Base-by-base conservation (phyloP, 106 monocot species). In the Dioscorea dumetorum region DNA sequence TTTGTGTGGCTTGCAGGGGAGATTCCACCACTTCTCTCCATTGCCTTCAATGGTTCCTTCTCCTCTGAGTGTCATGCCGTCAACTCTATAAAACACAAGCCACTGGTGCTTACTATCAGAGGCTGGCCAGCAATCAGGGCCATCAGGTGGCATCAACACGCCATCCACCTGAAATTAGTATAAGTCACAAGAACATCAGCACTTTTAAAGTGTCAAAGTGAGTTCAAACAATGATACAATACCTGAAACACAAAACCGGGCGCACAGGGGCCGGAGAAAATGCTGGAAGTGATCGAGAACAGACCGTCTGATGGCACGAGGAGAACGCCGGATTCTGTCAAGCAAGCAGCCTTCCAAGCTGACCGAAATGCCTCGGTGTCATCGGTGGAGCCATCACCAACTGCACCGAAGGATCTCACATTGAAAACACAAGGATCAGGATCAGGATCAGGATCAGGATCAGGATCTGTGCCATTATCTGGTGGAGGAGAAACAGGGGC, bases 1-100 rank as follows among this genome's bases (percentile, higher is more conserved):
- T 65, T 73, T 90, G 83, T 99, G 97, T 59, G 97, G 97, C 52
- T 99, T 99, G 74, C 95, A 95, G 62, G 91, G 90, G 70, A 95
- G 91, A 53, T 82, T 69, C 95, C 97, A 99, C 97, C 97, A 99
- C 0, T 83, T 77, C 61, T 99, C 84, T 8, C 99, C 99, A 52
- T 93, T 92, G 34, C 99, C 99, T 77, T 90, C 87, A 11, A 99
- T 85, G 0, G 81, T 93, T 17, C 99, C 99, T 24, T 22, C 60
- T 0, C 99, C 99, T 49, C 41, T 58, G 8, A 99, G 48, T 2
- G 74, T 79, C 87, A 99, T 81, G n/a, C 93, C 93, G 15, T 99
- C 77, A 18, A 93, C 58, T 15, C 79, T 76, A 62, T 87, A 87
- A 69, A 99, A 99, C 56, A 92, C 80, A 0, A 99, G 71, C 99